These are phyloP conservation scores for Phytophthora sp. DNA, from an alignment of 352 stramenopile species.

Conservation along the genomic window DNA sequence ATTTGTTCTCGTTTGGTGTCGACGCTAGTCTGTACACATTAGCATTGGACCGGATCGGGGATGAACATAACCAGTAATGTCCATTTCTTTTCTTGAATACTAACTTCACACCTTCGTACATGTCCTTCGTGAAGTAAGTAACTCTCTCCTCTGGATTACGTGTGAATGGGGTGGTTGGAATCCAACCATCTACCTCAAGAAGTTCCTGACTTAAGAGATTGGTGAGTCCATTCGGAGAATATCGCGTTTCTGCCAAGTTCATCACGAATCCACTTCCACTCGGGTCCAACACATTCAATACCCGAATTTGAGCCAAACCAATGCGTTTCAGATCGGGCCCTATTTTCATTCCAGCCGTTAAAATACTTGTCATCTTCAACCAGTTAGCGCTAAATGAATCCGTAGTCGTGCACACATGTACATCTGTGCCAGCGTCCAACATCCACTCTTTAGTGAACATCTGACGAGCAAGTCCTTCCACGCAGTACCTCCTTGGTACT, in stretches of 20 bases:
- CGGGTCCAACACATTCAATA: background rate
- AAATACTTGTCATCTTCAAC: background rate
- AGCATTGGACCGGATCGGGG: too few relatives aligned
- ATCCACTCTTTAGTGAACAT: background rate
- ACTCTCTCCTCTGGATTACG: background rate
- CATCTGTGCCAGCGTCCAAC: background rate
- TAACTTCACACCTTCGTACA: background rate
- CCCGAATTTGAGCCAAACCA: background rate
- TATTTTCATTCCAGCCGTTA: background rate
- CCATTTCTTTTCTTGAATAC: background rate
- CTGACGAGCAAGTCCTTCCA: background rate
- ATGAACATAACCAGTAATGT: background rate
- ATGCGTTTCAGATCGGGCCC: background rate
- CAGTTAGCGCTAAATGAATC: background rate
- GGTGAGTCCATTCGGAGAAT: background rate
- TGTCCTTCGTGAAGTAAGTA: background rate
- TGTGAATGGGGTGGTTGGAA: background rate
- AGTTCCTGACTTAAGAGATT: background rate
- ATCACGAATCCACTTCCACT: background rate
- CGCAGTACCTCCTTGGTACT: background rate
- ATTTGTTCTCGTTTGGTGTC: too few relatives aligned
- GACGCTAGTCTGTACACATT: too few relatives aligned
- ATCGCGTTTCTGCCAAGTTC: background rate
- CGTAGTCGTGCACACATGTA: background rate
- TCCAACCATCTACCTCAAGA: background rate